Conservation (phyloP, 768 basidiomycete genomes). For the Psilocybe cubensis region DNA sequence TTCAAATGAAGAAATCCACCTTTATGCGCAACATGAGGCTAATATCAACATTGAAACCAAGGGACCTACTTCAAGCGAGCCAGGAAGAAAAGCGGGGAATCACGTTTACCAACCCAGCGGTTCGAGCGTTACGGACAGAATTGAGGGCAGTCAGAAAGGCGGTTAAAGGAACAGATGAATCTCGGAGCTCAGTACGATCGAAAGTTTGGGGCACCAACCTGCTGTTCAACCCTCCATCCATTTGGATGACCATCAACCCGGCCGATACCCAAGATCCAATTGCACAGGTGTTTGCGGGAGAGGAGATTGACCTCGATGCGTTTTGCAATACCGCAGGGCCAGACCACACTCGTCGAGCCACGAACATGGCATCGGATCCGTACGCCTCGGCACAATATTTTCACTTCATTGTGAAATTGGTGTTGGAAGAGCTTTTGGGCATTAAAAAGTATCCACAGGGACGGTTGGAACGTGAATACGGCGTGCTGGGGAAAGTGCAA, state of each 20-base stretch:
- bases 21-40: conserved; percentile 22
- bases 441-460: conserved; percentile 22
- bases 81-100: conserved; percentile 31
- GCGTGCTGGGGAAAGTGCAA: conserved; percentile 33
- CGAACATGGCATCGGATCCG: conserved; percentile 13
- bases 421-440: conserved; percentile 37
- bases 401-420: conserved; percentile 36
- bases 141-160: conserved; percentile 24
- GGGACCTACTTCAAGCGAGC: conserved; percentile 32
- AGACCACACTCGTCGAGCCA: not conserved
- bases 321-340: conserved; percentile 25
- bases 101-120: conserved; percentile 26
- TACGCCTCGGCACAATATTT: conserved; percentile 11
- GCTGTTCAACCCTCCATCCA: conserved; percentile 27
- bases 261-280: conserved; percentile 45
- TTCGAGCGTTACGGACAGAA: conserved; percentile 27
- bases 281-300: conserved; percentile 45
- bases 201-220: conserved; percentile 41
- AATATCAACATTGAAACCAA: conserved; percentile 26
- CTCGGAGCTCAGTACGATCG: conserved; percentile 19
- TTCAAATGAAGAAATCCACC: conserved; percentile 33
- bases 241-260: conserved; percentile 51
- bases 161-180: conserved; percentile 38
- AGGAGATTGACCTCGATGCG: conserved; percentile 43
- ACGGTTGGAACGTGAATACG: conserved; percentile 19